These are phyloP conservation scores for Marasmius fiardii DNA, from an alignment of 1,284 basidiomycete genomes.

Conservation along the genomic window DNA sequence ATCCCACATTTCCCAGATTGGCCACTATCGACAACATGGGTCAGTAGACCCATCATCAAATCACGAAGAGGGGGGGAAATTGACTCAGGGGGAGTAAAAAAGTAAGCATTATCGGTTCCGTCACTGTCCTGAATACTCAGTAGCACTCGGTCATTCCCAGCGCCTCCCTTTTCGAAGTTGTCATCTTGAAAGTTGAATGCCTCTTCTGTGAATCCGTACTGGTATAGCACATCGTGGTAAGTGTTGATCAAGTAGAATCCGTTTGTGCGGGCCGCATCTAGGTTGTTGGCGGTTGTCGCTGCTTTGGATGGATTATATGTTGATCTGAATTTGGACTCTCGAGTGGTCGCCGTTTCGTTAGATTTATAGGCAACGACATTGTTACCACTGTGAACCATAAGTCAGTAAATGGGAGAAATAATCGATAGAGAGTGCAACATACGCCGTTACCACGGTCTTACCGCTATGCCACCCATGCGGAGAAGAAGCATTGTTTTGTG, in stretches of 20 bases:
- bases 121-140: slow-evolving; percentile 31
- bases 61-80: slow-evolving; percentile 8
- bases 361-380: slow-evolving; percentile 33
- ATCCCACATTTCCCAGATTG: slow-evolving; percentile 27
- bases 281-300: slow-evolving; percentile 26
- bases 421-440: background rate
- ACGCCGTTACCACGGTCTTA: slow-evolving; percentile 19
- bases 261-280: slow-evolving; percentile 46
- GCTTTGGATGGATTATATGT: slow-evolving; percentile 24
- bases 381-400: slow-evolving; percentile 24
- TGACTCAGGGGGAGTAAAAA: slow-evolving; percentile 36
- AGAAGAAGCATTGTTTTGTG: slow-evolving; percentile 26
- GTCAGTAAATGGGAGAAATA: background rate
- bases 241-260: slow-evolving; percentile 50
- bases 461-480: slow-evolving; percentile 17
- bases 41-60: background rate
- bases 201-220: slow-evolving; percentile 22
- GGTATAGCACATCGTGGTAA: slow-evolving; percentile 48
- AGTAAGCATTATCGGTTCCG: slow-evolving; percentile 18
- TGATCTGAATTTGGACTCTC: slow-evolving; percentile 31
- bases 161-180: slow-evolving; percentile 9
- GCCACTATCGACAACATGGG: slow-evolving; percentile 20
- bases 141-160: slow-evolving; percentile 44
- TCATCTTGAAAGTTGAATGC: slow-evolving; percentile 11
- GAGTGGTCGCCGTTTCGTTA: slow-evolving; percentile 14